Percentiles rank a stretch among this genome's conserved stretches.
phyloP scores from a whole-genome alignment of 2,329 filamentous ascomycete species.

The Colletotrichum magnum region DNA sequence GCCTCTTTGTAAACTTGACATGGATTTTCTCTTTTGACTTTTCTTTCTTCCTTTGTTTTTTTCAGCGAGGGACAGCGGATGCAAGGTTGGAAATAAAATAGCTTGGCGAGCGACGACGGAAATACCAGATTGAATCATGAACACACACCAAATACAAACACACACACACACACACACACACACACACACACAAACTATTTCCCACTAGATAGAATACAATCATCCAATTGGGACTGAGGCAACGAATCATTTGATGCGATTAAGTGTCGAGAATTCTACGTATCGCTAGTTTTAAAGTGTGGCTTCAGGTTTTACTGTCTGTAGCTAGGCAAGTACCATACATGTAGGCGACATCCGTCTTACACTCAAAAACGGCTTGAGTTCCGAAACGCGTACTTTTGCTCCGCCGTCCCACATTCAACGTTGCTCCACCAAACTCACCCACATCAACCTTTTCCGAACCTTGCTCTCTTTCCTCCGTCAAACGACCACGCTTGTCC shows the following conservation, averaged over 20 bases:
- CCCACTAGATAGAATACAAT: constrained; percentile 4
- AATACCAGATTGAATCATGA: constrained; percentile 22
- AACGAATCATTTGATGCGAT: too few relatives aligned
- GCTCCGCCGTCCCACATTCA: constrained; percentile 4
- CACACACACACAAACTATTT: not conserved
- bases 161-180: not conserved
- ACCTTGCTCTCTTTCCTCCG: not conserved
- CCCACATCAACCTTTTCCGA: constrained; percentile 6
- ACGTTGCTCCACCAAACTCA: constrained; percentile 10
- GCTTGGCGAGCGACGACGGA: not conserved
- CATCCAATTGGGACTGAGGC: not conserved
- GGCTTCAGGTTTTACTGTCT: too few relatives aligned
- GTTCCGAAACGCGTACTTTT: not conserved
- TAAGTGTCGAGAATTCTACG: too few relatives aligned
- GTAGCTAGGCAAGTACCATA: too few relatives aligned
- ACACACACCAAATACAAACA: not conserved
- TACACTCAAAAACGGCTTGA: not conserved
- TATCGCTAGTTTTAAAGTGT: too few relatives aligned
- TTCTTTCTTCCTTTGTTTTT: not conserved
- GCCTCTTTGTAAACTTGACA: constrained; percentile 5
- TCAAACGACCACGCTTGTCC: not conserved
- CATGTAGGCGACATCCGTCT: too few relatives aligned
- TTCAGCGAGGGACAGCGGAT: not conserved
- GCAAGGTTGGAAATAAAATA: not conserved
- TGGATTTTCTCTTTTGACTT: not conserved